phyloP scores from a whole-genome alignment of 2,329 filamentous ascomycete genomes.

The Phialocephala sp. region DNA sequence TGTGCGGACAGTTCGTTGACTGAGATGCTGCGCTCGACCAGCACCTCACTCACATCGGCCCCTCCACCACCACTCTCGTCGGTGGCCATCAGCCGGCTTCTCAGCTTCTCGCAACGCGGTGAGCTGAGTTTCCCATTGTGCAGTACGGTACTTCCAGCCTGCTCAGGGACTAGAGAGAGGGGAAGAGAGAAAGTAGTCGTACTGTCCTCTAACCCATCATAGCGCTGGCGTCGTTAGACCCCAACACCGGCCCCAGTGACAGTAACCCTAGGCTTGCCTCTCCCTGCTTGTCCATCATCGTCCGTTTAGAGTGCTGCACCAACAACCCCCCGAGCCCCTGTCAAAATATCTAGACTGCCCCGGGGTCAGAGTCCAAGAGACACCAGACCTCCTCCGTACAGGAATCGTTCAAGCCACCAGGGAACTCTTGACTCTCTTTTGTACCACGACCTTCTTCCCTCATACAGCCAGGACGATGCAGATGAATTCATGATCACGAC shows the following conservation, averaged over 20 bases:
- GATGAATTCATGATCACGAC: conserved; percentile 17
- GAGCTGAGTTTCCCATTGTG: no score
- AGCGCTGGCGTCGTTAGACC: not conserved
- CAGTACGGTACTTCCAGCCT: no score
- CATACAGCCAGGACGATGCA: conserved; percentile 12
- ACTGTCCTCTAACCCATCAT: not conserved
- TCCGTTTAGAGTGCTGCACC: not conserved
- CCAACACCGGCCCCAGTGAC: no score
- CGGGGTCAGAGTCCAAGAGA: not conserved
- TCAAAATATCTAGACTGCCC: not conserved
- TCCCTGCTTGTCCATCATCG: not conserved
- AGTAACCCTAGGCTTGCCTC: not conserved
- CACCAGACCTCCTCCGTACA: not conserved
- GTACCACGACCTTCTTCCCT: conserved; percentile 3
- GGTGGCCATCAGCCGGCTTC: not conserved
- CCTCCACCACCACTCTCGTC: conserved; percentile 2
- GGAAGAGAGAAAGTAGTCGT: no score
- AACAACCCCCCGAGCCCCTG: not conserved
- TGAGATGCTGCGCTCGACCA: not conserved
- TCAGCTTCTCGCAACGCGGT: not conserved
- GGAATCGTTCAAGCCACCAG: conserved; percentile 1
- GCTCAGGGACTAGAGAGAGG: no score
- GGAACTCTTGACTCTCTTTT: conserved; percentile 4
- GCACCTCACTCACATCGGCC: not conserved
- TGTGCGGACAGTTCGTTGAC: not conserved